A percentile compares a stretch with the other conserved stretches of the same genome.
These are phyloP conservation scores for Cyberlindnera sargentensis DNA, from an alignment of 805 yeast genomes.

Conservation along the genomic window DNA sequence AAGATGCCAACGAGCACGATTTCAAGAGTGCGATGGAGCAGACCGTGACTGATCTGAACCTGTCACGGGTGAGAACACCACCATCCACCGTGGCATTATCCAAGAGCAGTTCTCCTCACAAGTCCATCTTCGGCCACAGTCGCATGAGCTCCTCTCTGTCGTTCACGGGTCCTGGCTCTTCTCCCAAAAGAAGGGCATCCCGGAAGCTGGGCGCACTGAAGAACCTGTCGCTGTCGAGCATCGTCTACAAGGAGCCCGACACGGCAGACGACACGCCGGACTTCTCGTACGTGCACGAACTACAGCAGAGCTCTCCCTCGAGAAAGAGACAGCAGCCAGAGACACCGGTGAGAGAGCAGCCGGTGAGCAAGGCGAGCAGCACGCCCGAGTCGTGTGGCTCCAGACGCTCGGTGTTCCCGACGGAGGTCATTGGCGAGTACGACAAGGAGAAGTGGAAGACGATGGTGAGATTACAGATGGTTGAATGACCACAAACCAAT, in stretches of 20 bases:
- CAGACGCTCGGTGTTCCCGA: constrained; percentile 37
- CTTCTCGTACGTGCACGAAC: constrained; percentile 20
- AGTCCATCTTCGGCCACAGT: constrained; percentile 18
- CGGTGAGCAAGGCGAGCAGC: constrained; percentile 24
- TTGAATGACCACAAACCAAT: neutral
- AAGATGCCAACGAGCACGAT: constrained; percentile 6
- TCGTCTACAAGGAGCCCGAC: constrained; percentile 16
- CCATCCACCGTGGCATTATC: constrained; percentile 2
- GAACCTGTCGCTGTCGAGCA: constrained; percentile 21
- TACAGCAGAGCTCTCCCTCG: constrained; percentile 17
- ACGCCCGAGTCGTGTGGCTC: constrained; percentile 32
- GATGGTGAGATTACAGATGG: constrained; percentile 31
- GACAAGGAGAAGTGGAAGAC: constrained; percentile 62
- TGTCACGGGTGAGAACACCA: constrained; percentile 7
- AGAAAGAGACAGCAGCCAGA: constrained; percentile 4
- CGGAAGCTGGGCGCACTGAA: constrained; percentile 13
- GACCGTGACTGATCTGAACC: constrained; percentile 13
- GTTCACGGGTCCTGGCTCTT: constrained; percentile 2
- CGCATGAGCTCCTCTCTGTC: constrained; percentile 15
- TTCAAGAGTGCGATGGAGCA: constrained; percentile 15
- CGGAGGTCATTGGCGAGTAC: constrained; percentile 55
- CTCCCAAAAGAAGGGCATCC: constrained; percentile 5
- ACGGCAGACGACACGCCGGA: constrained; percentile 11
- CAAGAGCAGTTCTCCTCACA: constrained; percentile 20
- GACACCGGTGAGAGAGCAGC: constrained; percentile 1